Base-by-base conservation (phyloP, 2,329 filamentous ascomycete genomes). In the Daldinia sp. region DNA sequence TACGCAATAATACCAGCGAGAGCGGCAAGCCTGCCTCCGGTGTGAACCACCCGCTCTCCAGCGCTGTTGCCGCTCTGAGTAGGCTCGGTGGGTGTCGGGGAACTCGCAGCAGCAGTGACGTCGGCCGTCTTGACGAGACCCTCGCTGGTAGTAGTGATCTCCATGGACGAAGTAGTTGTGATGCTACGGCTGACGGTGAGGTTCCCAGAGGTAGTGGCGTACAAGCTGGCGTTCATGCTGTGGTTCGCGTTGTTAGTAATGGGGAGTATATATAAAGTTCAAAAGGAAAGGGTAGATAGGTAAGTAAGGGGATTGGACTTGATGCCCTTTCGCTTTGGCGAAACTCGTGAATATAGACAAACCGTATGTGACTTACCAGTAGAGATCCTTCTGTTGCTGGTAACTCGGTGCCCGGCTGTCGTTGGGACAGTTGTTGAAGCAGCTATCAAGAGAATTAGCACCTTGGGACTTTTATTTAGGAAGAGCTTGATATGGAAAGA, bases 401-500 rank as follows among this genome's bases (percentile, higher is more conserved):
- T 69, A 58, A 37, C 63, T 64, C 15, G 71, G 52, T 8, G 47
- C 29, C 8, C 72, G 68, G 51, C 77, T 64, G 70, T 83, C 80
- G 67, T 78, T 75, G 53, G 86, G 85, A 78, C 87, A 89, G 79
- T 87, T 86, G 79, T 84, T 83, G 79, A 87, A 89, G 82, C 87
- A 89, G 29, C 81, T 83, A 61, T 61, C 10, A 29, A 7, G 27
- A 19, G 5, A 1, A 35, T 66, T 23, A 65, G 62, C 32, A 34
- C 21, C 21, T n/a, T 30, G 2, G 7, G 17, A 13, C 17, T 39
- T 11, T 43, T 19, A 39, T 23, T 11, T n/a, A 25, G 30, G 37
- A 55, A 3, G n/a, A n/a, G n/a, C n/a, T 7, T 30, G 10, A 30
- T 4, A 25, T 17, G 54, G 10, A 48, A 23, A 11, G 67, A 70